Evolutionary conservation across 1,139 yeast species (phyloP).

Genomic region (Geotrichum carabidarum): DNA sequence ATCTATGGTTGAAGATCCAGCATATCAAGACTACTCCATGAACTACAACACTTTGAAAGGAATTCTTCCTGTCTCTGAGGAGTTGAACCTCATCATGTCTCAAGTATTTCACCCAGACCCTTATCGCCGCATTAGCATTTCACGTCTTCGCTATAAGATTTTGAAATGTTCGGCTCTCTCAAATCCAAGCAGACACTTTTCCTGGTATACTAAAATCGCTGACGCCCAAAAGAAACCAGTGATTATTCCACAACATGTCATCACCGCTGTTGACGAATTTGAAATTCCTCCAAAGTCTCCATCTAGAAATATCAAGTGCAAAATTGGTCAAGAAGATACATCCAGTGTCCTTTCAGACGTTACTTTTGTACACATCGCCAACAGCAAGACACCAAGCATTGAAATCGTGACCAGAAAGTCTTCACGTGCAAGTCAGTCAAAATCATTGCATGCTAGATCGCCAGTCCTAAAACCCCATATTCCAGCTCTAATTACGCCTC

Average conservation of each 20-base stretch:
- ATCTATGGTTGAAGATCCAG: conserved; percentile 51
- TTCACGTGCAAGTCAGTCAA: background rate
- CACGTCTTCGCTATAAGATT: conserved; percentile 39
- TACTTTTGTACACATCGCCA: conserved; percentile 8
- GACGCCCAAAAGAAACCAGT: background rate
- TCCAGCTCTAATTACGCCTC: background rate
- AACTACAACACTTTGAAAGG: conserved; percentile 48
- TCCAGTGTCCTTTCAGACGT: conserved; percentile 1
- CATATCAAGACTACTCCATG: conserved; percentile 49
- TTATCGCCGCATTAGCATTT: conserved; percentile 52
- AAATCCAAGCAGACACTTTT: conserved; percentile 6
- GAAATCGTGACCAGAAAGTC: background rate
- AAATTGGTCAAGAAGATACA: background rate
- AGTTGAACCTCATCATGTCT: conserved; percentile 52
- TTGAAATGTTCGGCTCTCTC: conserved; percentile 22
- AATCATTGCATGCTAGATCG: background rate
- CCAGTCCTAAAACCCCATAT: background rate
- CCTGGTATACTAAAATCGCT: conserved; percentile 14
- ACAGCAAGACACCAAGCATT: background rate
- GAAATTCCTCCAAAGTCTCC: background rate
- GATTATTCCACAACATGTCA: background rate
- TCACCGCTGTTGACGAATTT: background rate
- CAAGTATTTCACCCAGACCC: conserved; percentile 61
- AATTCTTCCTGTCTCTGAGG: conserved; percentile 63
- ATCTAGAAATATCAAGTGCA: background rate